Conservation (phyloP, 805 yeast species). For the Ascoidea asiatica region DNA sequence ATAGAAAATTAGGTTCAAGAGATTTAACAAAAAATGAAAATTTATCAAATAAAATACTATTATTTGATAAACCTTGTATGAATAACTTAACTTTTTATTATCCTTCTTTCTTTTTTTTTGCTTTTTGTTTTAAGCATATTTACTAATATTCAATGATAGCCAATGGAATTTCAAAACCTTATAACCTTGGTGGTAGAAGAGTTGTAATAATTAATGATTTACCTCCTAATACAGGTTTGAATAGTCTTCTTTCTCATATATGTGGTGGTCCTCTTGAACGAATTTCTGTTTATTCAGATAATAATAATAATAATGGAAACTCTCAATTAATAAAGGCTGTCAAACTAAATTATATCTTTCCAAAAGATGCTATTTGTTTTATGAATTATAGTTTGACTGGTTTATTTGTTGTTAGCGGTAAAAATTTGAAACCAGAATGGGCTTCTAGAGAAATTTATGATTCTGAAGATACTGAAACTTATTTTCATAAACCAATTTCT, state of each 20-base stretch:
- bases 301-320: constrained; percentile 2
- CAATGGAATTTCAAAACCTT: too few species aligned
- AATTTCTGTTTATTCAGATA: constrained; percentile 19
- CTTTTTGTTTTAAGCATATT: background rate
- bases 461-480: background rate
- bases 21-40: too few species aligned
- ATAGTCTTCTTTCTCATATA: constrained; percentile 37
- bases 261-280: constrained; percentile 62
- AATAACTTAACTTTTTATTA: too few species aligned
- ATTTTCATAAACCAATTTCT: background rate
- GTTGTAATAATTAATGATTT: constrained; percentile 25
- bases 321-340: constrained; percentile 18
- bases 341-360: constrained; percentile 38
- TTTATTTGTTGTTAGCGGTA: constrained; percentile 46
- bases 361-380: constrained; percentile 41
- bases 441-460: background rate
- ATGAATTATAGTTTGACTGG: constrained; percentile 36
- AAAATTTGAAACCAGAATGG: constrained; percentile 19
- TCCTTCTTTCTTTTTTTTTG: too few species aligned
- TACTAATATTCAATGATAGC: background rate
- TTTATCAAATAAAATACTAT: too few species aligned
- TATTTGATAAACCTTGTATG: too few species aligned
- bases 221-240: constrained; percentile 30
- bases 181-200: constrained; percentile 12
- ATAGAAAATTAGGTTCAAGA: too few species aligned